These are phyloP conservation scores for Striga asiatica DNA, from an alignment of 257 asterid species.

Conservation along the genomic window DNA sequence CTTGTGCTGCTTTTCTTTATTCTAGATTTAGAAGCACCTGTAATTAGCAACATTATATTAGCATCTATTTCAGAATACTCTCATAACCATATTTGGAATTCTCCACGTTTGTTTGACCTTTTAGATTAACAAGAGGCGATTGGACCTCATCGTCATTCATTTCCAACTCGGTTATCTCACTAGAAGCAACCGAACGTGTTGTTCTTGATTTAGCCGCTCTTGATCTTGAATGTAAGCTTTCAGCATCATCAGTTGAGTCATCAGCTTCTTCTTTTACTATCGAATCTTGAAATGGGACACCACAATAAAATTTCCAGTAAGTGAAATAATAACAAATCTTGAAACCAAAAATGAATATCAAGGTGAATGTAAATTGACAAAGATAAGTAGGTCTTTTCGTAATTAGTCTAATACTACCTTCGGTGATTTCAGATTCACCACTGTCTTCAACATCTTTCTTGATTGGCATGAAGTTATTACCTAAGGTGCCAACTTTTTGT, in stretches of 20 bases:
- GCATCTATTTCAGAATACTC: background rate
- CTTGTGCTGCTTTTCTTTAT: slow-evolving; percentile 30
- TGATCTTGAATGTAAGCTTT: slow-evolving; percentile 24
- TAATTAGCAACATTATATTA: slow-evolving; percentile 13
- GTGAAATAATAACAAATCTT: background rate
- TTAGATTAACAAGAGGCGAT: slow-evolving; percentile 28
- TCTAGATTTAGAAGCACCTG: slow-evolving; percentile 53
- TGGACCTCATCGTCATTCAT: slow-evolving; percentile 56
- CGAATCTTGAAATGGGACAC: slow-evolving; percentile 20
- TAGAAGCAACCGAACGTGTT: slow-evolving; percentile 35
- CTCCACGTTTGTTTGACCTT: slow-evolving; percentile 26
- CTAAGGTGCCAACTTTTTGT: slow-evolving; percentile 44
- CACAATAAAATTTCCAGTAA: background rate
- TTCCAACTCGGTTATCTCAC: slow-evolving; percentile 45
- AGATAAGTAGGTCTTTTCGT: background rate
- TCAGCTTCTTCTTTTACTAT: slow-evolving; percentile 50
- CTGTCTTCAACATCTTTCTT: slow-evolving; percentile 40
- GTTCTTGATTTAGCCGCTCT: slow-evolving; percentile 21
- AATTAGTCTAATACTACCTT: slow-evolving; percentile 30
- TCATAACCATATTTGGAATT: background rate
- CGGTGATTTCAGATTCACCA: slow-evolving; percentile 52
- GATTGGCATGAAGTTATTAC: slow-evolving; percentile 22
- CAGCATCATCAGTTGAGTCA: slow-evolving; percentile 18
- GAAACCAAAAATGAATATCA: no score
- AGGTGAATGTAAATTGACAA: background rate